These are phyloP conservation scores for Colletotrichum cuscutae DNA, from an alignment of 2,329 filamentous ascomycete genomes.

Conservation along the genomic window DNA sequence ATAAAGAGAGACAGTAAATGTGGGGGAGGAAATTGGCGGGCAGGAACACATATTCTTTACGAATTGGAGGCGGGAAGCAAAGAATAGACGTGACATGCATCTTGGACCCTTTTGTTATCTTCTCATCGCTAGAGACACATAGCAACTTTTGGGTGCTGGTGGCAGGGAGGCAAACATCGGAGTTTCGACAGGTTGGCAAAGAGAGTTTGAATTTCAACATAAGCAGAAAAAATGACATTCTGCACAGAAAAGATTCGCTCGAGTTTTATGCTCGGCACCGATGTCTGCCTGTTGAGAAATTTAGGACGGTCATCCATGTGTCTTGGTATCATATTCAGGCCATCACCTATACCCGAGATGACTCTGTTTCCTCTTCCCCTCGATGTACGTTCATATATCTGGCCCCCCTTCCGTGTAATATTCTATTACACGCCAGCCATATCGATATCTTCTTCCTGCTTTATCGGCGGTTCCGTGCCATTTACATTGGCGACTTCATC, in stretches of 20 bases:
- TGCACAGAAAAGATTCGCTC: background rate
- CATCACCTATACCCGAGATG: background rate
- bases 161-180: background rate
- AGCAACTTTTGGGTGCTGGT: background rate
- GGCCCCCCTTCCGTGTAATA: background rate
- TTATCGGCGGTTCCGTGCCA: conserved; percentile 34
- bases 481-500: background rate
- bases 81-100: conserved; percentile 1
- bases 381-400: background rate
- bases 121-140: background rate
- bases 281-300: background rate
- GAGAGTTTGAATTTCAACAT: background rate
- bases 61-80: background rate
- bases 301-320: background rate
- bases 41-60: background rate
- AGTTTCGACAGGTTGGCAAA: background rate
- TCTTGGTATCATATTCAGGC: conserved; percentile 1
- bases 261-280: background rate
- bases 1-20: background rate
- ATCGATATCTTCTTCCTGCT: conserved; percentile 34
- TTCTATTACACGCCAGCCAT: background rate
- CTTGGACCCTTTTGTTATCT: background rate
- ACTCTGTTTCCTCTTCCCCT: background rate
- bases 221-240: background rate
- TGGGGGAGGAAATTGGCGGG: too few species aligned